Evolutionary conservation across 176 grass and related monocot species (phyloP).

Genomic region (Musa schizocarpa): DNA sequence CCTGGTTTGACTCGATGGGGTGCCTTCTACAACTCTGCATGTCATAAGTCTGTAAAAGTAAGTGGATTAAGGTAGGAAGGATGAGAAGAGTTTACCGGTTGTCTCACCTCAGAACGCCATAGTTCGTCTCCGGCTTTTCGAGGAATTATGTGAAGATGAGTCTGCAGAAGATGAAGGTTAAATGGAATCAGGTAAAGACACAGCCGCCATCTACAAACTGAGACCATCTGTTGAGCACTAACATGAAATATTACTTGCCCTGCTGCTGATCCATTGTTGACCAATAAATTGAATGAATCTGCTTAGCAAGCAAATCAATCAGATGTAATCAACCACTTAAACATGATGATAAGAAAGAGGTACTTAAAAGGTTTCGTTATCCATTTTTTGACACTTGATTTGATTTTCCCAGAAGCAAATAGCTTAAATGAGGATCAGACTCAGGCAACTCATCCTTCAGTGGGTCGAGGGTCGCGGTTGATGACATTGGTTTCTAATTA

Average conservation of each 20-base stretch:
- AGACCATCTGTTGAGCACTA: constrained; percentile 22
- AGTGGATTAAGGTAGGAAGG: background rate
- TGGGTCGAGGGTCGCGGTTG: too few relatives aligned
- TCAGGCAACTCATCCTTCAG: too few relatives aligned
- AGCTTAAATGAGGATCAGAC: too few relatives aligned
- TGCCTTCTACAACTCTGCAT: constrained; percentile 54
- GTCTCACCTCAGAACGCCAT: constrained; percentile 65
- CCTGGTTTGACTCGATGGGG: constrained; percentile 30
- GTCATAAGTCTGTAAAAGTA: background rate
- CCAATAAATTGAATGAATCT: constrained; percentile 89
- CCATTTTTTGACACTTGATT: too few relatives aligned
- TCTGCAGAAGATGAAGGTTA: constrained; percentile 38
- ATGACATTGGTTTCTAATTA: too few relatives aligned
- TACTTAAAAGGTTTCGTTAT: too few relatives aligned
- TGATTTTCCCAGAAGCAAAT: too few relatives aligned
- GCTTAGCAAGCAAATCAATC: background rate
- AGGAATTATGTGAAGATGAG: constrained; percentile 87
- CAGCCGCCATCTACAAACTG: background rate
- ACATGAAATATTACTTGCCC: constrained; percentile 81
- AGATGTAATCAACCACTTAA: constrained; percentile 6
- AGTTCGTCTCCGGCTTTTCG: constrained; percentile 56
- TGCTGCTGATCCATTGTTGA: constrained; percentile 69
- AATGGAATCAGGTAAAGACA: background rate
- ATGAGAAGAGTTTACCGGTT: background rate
- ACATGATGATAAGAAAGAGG: background rate